Evolutionary conservation across 345 rosid genomes (phyloP).

Genomic region (Garcia nutans): DNA sequence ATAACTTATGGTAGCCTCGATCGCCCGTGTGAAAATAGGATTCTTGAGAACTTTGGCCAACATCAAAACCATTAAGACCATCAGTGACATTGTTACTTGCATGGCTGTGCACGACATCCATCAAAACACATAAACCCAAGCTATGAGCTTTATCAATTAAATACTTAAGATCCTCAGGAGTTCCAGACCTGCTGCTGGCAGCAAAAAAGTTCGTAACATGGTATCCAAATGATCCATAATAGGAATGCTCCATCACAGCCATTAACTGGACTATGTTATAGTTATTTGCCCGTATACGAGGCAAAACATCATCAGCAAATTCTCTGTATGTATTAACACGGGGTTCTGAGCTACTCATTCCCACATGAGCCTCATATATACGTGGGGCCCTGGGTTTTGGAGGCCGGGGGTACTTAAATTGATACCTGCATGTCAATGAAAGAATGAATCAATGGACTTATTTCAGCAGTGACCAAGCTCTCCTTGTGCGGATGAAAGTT

Average conservation of each 20-base stretch:
- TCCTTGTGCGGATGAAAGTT: conserved; percentile 11
- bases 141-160: conserved; percentile 79
- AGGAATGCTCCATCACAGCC: conserved; percentile 86
- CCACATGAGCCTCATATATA: conserved; percentile 82
- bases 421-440: conserved; percentile 45
- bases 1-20: conserved; percentile 63
- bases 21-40: conserved; percentile 77
- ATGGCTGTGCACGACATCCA: conserved; percentile 82
- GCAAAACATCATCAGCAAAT: conserved; percentile 73
- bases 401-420: conserved; percentile 57
- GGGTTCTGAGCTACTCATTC: conserved; percentile 81
- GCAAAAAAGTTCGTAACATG: conserved; percentile 79
- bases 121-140: conserved; percentile 61
- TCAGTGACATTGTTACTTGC: conserved; percentile 72
- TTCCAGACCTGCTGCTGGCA: conserved; percentile 74
- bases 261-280: conserved; percentile 72
- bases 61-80: conserved; percentile 80
- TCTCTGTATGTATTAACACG: conserved; percentile 65
- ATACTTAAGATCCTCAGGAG: conserved; percentile 81
- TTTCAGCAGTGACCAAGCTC: conserved; percentile 1
- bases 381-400: conserved; percentile 66
- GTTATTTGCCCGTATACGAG: conserved; percentile 66
- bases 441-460: conserved; percentile 12
- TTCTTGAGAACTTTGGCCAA: conserved; percentile 67
- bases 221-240: conserved; percentile 80